Evolutionary conservation across 225 moss, liverwort and hornwort species (phyloP), one percentile per base, ranked within the genome.

Genomic region (Antitrichia curtipendula): DNA sequence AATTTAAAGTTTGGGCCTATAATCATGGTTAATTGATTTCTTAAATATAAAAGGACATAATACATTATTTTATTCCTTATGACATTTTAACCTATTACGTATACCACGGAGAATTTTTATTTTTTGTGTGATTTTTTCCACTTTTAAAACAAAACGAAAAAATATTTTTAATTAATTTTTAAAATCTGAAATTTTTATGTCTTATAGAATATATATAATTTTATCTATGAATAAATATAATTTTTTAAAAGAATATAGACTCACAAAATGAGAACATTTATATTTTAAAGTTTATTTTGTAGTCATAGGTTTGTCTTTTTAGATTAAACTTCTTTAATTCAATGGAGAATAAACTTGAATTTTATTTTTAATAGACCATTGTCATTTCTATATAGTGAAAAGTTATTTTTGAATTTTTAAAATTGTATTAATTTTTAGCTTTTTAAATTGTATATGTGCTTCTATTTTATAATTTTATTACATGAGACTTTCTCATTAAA

Each of bases 301-400:
- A 2, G 7, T 31, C 0, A 31, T 50, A 12, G 2, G 21, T 3
- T 3, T 0, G 1, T 13, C 0, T 2, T 34, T 50, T 75, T 2
- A 74, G 32, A 1, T 1, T 50, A 50, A 8, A 16, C 59, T 64
- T 9, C 0, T 25, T 32, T 21, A 12, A 13, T 73, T 19, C 0
- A 4, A 18, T 20, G 20, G 5, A 50, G 1, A 32, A 21, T 8
- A 8, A 50, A 32, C 1, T 21, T 6, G 1, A 32, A 32, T 50
- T 32, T 19, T 74, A 12, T 8, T 32, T 50, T 32, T 8, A 34
- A 52, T 52, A 0, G 5, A 22, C 7, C 7, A 32, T 74, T 19
- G 1, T 20, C 13, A 32, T 75, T 50, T 1, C 3, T 1, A 21
- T 36, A 52, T 36, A 13, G 5, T 13, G 0, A 23, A 52, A 70